Conservation (phyloP, 2,329 filamentous ascomycete species). For the Fusarium pininemorale region DNA sequence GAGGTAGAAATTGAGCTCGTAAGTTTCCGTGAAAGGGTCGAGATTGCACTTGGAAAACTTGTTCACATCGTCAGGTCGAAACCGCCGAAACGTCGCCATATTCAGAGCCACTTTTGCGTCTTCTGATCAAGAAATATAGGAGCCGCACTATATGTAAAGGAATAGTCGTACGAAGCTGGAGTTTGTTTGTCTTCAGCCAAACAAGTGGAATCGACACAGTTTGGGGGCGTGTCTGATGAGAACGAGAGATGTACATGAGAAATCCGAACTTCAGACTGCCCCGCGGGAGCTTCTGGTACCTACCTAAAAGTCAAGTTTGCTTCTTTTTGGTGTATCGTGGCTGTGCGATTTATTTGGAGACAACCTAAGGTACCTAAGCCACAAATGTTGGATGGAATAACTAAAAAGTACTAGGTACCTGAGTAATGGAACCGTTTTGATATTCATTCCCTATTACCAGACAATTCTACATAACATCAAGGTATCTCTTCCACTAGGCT, state of each 20-base stretch:
- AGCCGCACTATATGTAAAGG: not conserved
- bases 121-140: not conserved
- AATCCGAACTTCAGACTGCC: constrained; percentile 1
- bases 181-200: not conserved
- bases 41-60: constrained; percentile 94
- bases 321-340: constrained; percentile 21
- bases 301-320: not conserved
- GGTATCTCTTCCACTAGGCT: not conserved
- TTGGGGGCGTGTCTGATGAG: not conserved
- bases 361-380: constrained; percentile 1
- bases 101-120: not conserved
- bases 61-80: constrained; percentile 85
- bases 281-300: not conserved
- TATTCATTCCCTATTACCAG: not conserved
- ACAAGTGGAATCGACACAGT: not conserved
- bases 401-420: too few relatives aligned
- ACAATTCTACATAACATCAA: not conserved
- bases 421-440: not conserved
- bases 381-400: not conserved
- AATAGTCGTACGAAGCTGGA: not conserved
- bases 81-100: constrained; percentile 76
- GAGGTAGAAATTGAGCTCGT: constrained; percentile 93
- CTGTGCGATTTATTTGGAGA: constrained; percentile 1
- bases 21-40: constrained; percentile 97
- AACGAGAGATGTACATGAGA: not conserved